Evolutionary conservation across 352 stramenopile species (phyloP).

Genomic region (Globisporangium acanthophoron): DNA sequence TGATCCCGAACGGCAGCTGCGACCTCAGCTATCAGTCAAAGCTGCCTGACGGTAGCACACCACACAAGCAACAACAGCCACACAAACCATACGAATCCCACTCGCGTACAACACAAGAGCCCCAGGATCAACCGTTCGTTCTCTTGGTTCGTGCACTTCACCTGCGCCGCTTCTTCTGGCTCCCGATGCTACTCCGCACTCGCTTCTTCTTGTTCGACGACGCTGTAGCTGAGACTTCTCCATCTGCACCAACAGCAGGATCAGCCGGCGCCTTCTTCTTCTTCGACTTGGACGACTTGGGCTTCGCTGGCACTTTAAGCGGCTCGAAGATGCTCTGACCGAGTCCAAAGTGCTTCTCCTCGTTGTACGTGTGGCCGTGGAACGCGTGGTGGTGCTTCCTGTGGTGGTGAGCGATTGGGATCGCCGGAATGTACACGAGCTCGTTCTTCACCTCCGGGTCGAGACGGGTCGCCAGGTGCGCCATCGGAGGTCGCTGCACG

Average conservation of each 20-base stretch:
- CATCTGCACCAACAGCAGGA: not conserved
- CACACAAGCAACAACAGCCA: no score
- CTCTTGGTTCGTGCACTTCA: slow-evolving; percentile 18
- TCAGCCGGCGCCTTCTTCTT: slow-evolving; percentile 22
- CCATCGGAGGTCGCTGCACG: slow-evolving; percentile 9
- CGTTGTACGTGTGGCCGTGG: slow-evolving; percentile 40
- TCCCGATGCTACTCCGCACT: slow-evolving; percentile 21
- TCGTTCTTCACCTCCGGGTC: slow-evolving; percentile 17
- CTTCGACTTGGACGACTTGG: slow-evolving; percentile 27
- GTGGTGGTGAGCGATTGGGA: slow-evolving; percentile 53
- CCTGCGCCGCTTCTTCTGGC: slow-evolving; percentile 44
- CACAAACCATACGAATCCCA: no score
- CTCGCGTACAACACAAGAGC: no score
- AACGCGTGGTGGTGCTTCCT: slow-evolving; percentile 41
- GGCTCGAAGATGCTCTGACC: slow-evolving; percentile 70
- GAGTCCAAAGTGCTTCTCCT: slow-evolving; percentile 67
- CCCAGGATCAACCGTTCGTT: slow-evolving; percentile 1
- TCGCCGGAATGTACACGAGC: slow-evolving; percentile 41
- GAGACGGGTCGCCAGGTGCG: slow-evolving; percentile 6
- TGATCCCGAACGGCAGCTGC: slow-evolving; percentile 26
- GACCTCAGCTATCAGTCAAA: slow-evolving; percentile 23
- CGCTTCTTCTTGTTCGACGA: slow-evolving; percentile 24
- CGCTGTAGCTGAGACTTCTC: not conserved
- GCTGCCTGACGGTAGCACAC: slow-evolving; percentile 11
- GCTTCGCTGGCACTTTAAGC: slow-evolving; percentile 41